Base-by-base conservation (phyloP, 2,329 filamentous ascomycete genomes). In the Fusarium bactridioides region DNA sequence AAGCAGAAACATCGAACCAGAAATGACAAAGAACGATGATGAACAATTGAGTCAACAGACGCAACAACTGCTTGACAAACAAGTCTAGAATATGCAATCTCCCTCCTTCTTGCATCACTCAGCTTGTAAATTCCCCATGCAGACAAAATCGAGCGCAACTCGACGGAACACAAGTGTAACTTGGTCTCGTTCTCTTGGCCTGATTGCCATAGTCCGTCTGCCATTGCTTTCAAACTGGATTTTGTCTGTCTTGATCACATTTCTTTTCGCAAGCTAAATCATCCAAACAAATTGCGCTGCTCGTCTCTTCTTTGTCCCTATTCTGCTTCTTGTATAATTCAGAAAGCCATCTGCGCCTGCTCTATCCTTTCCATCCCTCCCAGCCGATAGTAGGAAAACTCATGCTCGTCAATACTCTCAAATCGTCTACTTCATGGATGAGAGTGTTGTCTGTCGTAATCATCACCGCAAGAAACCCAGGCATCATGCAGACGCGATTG, bases 401-500 rank as follows among this genome's bases (percentile, higher is more conserved):
- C 41, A 69, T 69, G 68, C 66, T 67, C 57, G 41, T 71, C 65
- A 67, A 68, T 29, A 62, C 44, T 51, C 47, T 55, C 61, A 67
- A 67, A 67, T 68, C 55, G 50, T 71, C 67, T 70, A 73, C 61
- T 56, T 67, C 61, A 63, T 69, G 63, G 68, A 70, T 68, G 64
- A 71, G 66, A 77, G 72, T 68, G 70, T 69, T 60, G 64, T 68
- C 56, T 74, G 69, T 75, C 67, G 64, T 77, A 73, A 76, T 76
- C 70, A 75, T 74, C 63, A 69, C 74, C 62, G 70, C 70, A 59
- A 57, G 41, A 61, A 61, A 61, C 27, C 31, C 53, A 58, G 40
- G 27, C 58, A 41, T 51, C 41, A 25, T 53, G 48, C 40, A 63
- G 47, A 59, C 35, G 50, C 41, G 45, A 44, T 44, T n/a, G 64